These are phyloP conservation scores for Alternaria longipes DNA, from an alignment of 2,329 filamentous ascomycete genomes.

Conservation along the genomic window DNA sequence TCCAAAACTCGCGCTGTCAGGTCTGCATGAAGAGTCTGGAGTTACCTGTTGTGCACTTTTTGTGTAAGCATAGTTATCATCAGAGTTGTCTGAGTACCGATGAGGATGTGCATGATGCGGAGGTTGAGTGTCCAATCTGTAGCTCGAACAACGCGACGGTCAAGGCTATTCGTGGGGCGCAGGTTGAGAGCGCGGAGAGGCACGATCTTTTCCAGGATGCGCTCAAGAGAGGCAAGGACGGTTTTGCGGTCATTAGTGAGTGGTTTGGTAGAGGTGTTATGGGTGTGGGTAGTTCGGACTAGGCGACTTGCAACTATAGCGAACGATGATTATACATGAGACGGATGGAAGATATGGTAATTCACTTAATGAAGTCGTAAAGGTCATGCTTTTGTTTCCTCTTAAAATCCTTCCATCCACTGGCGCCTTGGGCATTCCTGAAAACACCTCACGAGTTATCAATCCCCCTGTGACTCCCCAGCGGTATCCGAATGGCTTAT, in stretches of 20 bases:
- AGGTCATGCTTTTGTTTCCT: too few relatives aligned
- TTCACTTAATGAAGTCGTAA: too few relatives aligned
- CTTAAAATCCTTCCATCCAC: too few relatives aligned
- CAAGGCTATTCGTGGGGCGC: constrained; percentile 82
- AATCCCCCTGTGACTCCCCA: too few relatives aligned
- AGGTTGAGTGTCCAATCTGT: constrained; percentile 86
- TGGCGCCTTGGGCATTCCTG: too few relatives aligned
- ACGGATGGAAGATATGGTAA: too few relatives aligned
- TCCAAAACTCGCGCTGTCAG: constrained; percentile 88
- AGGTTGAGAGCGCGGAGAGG: constrained; percentile 84
- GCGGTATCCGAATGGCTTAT: too few relatives aligned
- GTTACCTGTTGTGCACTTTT: constrained; percentile 90
- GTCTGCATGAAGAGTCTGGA: constrained; percentile 82
- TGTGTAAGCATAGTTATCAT: constrained; percentile 98
- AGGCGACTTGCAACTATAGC: constrained; percentile 1
- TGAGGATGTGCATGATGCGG: constrained; percentile 67
- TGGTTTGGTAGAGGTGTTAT: constrained; percentile 97
- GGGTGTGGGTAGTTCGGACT: constrained; percentile 58
- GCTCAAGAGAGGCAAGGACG: constrained; percentile 77
- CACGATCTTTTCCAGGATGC: constrained; percentile 91
- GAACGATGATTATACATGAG: too few relatives aligned
- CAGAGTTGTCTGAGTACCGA: constrained; percentile 80
- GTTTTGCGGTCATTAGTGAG: constrained; percentile 89
- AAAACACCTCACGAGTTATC: too few relatives aligned
- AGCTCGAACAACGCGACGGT: constrained; percentile 86